Conservation (phyloP, 1,284 basidiomycete species). For the Naganishia albida region DNA sequence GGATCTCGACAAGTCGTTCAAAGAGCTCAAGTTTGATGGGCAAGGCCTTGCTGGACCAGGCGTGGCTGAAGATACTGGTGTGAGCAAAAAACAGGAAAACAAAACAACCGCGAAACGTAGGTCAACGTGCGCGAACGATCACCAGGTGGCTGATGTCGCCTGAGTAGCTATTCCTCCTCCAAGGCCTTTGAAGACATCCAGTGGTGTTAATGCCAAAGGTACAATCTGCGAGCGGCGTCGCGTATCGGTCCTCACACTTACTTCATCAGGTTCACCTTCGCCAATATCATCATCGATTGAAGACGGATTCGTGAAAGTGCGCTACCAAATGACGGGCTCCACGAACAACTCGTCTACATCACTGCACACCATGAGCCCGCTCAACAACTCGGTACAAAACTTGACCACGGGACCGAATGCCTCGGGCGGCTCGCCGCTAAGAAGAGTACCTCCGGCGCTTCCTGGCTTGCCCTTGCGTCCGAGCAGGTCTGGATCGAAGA, state of each 20-base stretch:
- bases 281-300: slow-evolving; percentile 27
- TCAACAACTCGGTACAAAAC: slow-evolving; percentile 14
- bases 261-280: slow-evolving; percentile 22
- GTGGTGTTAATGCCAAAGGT: slow-evolving; percentile 9
- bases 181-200: slow-evolving; percentile 20
- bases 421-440: background rate
- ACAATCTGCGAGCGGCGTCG: background rate
- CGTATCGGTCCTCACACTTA: background rate
- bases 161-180: slow-evolving; percentile 18
- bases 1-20: slow-evolving; percentile 10
- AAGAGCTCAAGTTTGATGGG: background rate
- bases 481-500: slow-evolving; percentile 3
- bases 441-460: slow-evolving; percentile 14
- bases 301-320: slow-evolving; percentile 32
- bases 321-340: slow-evolving; percentile 19
- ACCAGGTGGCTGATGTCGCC: background rate
- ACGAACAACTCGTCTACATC: slow-evolving; percentile 23
- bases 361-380: slow-evolving; percentile 25
- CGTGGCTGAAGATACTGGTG: background rate
- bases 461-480: slow-evolving; percentile 2
- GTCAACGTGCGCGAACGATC: background rate
- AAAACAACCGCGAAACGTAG: slow-evolving; percentile 6
- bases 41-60: background rate
- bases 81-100: background rate
- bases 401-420: background rate